Base-by-base conservation (phyloP, 768 basidiomycete genomes). In the Amanita exitialis region DNA sequence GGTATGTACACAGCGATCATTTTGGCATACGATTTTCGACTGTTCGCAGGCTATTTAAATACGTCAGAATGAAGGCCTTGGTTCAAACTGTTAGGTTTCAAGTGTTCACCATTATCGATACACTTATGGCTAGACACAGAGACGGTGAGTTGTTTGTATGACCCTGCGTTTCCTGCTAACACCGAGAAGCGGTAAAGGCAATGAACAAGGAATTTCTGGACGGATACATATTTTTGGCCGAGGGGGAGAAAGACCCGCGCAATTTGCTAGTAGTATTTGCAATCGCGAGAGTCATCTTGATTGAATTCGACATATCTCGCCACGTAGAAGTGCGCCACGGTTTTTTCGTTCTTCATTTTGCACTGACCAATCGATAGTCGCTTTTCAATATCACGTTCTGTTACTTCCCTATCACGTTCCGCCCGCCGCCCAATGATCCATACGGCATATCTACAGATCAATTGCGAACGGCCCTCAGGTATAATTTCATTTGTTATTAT, bases 361-460 rank as follows among this genome's bases (percentile, higher is more conserved):
- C 43, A 41, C 49, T 55, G 23, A 58, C 10, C 18, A 6, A 1
- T 41, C 16, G 27, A 5, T 57, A 97, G 92, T 79, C 84, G 47
- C 71, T 98, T 44, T 98, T 95, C 69, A 90, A 97, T 59, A 83
- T 97, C 62, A 88, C 85, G 0, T 98, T 94, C 65, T 98, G 96
- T 64, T 99, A 99, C 65, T 99, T 97, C 68, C 96, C 96, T 0
- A 98, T 99, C 51, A 90, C 92, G 0, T 99, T 96, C 70, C 78
- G 87, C 52, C 92, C 95, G 7, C 91, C 94, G 15, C 86, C 91
- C 1, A 84, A 92, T 57, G 93, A 98, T 61, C 92, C 91, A 15
- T 93, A 95, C 63, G 86, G 87, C 3, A 94, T 99, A 53, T 87
- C 84, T 2, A 73, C 88, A 0, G 90, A 94, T 28, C 89, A 98